Conservation (phyloP, 2,329 filamentous ascomycete genomes). For the Hypomyces rosellus region DNA sequence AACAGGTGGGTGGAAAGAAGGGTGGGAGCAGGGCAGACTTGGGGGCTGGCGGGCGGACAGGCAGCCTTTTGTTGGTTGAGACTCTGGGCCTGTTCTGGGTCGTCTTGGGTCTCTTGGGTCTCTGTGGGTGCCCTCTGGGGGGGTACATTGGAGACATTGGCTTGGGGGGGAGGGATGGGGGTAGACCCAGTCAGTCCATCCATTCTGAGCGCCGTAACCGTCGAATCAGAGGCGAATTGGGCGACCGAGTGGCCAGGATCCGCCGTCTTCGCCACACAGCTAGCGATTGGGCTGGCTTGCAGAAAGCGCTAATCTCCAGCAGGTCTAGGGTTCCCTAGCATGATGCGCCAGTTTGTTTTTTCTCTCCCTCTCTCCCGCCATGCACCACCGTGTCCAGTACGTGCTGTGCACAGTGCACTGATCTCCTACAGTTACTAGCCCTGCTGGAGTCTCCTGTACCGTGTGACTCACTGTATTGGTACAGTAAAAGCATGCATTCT, state of each 20-base stretch:
- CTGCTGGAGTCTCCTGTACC: neutral
- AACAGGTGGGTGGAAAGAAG: conserved; percentile 7
- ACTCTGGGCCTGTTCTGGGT: conserved; percentile 18
- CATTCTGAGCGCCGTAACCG: conserved; percentile 14
- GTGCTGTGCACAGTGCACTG: neutral
- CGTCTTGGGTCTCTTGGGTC: neutral
- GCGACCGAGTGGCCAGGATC: conserved; percentile 16
- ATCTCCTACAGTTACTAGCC: neutral
- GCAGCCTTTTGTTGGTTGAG: conserved; percentile 27
- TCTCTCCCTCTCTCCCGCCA: neutral
- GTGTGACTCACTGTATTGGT: neutral
- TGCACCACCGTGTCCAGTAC: too few species aligned
- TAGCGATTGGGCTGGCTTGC: conserved; percentile 25
- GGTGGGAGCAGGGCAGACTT: conserved; percentile 9
- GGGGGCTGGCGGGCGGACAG: conserved; percentile 20
- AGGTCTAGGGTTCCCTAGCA: neutral
- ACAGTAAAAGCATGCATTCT: too few species aligned
- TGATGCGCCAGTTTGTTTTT: neutral
- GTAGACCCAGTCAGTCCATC: neutral
- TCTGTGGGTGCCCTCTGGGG: neutral
- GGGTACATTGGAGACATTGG: too few species aligned
- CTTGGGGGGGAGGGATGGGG: too few species aligned
- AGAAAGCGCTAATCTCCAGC: conserved; percentile 13
- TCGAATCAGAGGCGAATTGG: conserved; percentile 31
- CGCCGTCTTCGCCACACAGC: conserved; percentile 25